These are phyloP conservation scores for Phoma herbarum DNA, from an alignment of 2,329 filamentous ascomycete species.

Conservation along the genomic window DNA sequence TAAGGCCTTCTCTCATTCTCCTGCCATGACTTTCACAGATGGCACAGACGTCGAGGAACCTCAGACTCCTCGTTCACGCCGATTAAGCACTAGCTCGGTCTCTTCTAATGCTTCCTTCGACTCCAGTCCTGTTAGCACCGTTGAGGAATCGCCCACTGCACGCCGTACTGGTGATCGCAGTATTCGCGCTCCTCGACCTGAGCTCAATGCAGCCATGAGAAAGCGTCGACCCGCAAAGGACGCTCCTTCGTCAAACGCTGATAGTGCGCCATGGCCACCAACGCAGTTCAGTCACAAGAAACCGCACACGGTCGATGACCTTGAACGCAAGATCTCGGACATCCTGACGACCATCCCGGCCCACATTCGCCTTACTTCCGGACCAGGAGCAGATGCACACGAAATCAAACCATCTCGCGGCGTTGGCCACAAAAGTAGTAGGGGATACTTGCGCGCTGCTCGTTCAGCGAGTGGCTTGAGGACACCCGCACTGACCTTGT, in stretches of 20 bases:
- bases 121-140: conserved; percentile 41
- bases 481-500: conserved; percentile 50
- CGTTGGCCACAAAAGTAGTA: conserved; percentile 41
- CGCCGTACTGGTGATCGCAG: conserved; percentile 40
- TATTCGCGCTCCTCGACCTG: conserved; percentile 45
- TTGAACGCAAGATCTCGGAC: conserved; percentile 81
- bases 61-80: conserved; percentile 44
- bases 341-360: conserved; percentile 81
- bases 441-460: conserved; percentile 43
- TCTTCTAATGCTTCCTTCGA: conserved; percentile 43
- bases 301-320: conserved; percentile 61
- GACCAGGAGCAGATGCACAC: conserved; percentile 41
- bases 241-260: conserved; percentile 51
- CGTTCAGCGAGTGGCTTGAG: conserved; percentile 46
- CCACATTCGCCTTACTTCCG: conserved; percentile 73
- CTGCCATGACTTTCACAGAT: conserved; percentile 33
- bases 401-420: conserved; percentile 42
- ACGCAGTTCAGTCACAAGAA: conserved; percentile 45
- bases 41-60: conserved; percentile 33
- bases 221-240: conserved; percentile 48
- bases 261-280: conserved; percentile 46
- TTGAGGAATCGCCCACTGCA: conserved; percentile 50
- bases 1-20: conserved; percentile 25
- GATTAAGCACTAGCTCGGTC: conserved; percentile 43
- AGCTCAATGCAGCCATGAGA: conserved; percentile 55